Conservation (phyloP, 257 asterid species). For the Solanum phureja region DNA sequence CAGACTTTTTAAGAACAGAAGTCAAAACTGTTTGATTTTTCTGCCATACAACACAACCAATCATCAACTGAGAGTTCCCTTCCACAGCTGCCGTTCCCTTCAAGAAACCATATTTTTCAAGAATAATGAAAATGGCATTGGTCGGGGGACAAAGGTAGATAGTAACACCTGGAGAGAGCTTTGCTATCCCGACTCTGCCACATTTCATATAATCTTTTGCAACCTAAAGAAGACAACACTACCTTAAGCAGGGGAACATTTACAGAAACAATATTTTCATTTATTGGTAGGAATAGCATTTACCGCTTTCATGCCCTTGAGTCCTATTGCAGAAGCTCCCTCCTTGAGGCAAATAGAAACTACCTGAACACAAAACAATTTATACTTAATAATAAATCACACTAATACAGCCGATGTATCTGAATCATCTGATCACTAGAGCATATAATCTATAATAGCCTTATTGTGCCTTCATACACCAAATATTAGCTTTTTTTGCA, state of each 20-base stretch:
- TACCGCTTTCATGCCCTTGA: slow-evolving; percentile 15
- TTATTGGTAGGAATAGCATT: background rate
- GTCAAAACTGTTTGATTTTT: slow-evolving; percentile 1
- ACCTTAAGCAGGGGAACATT: background rate
- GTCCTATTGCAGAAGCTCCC: slow-evolving; percentile 12
- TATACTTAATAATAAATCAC: background rate
- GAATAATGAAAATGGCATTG: slow-evolving; percentile 14
- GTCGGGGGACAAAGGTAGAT: slow-evolving; percentile 19
- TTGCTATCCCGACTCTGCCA: slow-evolving; percentile 15
- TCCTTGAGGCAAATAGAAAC: slow-evolving; percentile 14
- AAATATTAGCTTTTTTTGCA: background rate
- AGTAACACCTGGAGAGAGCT: slow-evolving; percentile 5
- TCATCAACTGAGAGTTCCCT: slow-evolving; percentile 5
- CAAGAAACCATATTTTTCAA: slow-evolving; percentile 12
- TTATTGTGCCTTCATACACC: background rate
- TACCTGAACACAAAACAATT: slow-evolving; percentile 3
- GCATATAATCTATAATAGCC: background rate
- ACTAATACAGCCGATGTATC: background rate
- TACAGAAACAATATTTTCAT: background rate
- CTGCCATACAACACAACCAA: slow-evolving; percentile 28
- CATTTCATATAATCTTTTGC: background rate
- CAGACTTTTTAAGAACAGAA: background rate
- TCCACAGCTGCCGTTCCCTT: slow-evolving; percentile 8
- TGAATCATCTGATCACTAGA: background rate
- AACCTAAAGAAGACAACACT: slow-evolving; percentile 3